These are phyloP conservation scores for Asterella californica DNA, from an alignment of 225 moss, liverwort and hornwort genomes.

Conservation along the genomic window DNA sequence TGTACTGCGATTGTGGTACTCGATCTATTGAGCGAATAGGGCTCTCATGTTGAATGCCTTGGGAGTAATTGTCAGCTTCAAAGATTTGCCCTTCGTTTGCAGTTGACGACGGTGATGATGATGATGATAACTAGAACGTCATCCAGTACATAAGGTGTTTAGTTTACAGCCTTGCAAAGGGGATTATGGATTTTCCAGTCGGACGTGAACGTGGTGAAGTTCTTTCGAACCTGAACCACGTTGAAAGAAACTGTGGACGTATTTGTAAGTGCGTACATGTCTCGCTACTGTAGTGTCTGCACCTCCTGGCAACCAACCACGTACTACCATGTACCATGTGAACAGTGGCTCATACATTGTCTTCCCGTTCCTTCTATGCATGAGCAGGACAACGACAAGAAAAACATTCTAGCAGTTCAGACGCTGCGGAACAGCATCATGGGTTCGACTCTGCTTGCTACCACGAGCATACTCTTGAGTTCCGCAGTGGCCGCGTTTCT, in stretches of 20 bases:
- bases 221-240: not conserved
- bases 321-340: not conserved
- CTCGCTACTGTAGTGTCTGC: not conserved
- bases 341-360: not conserved
- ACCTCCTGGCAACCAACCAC: not conserved
- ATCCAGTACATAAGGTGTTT: not conserved
- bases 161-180: not conserved
- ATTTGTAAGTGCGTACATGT: not conserved
- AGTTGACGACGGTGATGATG: too few relatives aligned
- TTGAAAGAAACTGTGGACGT: not conserved
- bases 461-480: conserved; percentile 66
- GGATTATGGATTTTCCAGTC: not conserved
- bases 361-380: not conserved
- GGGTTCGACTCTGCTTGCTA: conserved; percentile 80
- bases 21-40: too few relatives aligned
- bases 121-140: not conserved
- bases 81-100: too few relatives aligned
- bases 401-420: conserved; percentile 84
- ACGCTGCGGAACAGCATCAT: conserved; percentile 89
- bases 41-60: too few relatives aligned
- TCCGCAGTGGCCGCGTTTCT: conserved; percentile 71
- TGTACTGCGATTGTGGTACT: too few relatives aligned
- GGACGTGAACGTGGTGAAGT: not conserved
- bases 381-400: conserved; percentile 83
- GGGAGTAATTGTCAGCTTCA: too few relatives aligned